A percentile compares a stretch with the other conserved stretches of the same genome.
phyloP scores from a whole-genome alignment of 2,329 filamentous ascomycete genomes.

The Thelonectria blattea region DNA sequence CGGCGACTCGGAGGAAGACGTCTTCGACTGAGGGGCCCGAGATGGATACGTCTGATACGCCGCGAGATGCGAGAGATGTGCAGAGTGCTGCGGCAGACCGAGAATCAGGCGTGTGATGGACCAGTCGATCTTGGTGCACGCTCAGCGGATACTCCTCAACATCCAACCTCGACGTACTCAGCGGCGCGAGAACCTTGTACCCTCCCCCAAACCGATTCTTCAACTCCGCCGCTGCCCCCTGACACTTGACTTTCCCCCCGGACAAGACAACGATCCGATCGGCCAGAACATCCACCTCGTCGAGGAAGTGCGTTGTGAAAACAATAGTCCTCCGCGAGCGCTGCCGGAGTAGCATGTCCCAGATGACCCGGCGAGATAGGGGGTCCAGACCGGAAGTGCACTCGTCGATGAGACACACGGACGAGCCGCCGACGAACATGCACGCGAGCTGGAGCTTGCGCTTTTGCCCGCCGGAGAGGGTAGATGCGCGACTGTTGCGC shows the following conservation, averaged over 20 bases:
- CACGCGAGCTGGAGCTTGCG: constrained; percentile 72
- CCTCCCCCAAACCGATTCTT: constrained; percentile 68
- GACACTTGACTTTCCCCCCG: constrained; percentile 65
- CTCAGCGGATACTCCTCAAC: constrained; percentile 46
- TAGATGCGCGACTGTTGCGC: constrained; percentile 57
- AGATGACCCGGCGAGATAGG: constrained; percentile 69
- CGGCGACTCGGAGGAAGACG: constrained; percentile 41
- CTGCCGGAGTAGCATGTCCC: constrained; percentile 71
- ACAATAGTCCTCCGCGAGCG: constrained; percentile 67
- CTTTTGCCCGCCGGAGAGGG: constrained; percentile 72
- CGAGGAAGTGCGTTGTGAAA: constrained; percentile 73
- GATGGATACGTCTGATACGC: constrained; percentile 45
- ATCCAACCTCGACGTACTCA: constrained; percentile 30
- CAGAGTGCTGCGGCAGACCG: constrained; percentile 34
- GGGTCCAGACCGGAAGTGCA: constrained; percentile 73
- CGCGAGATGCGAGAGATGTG: constrained; percentile 56
- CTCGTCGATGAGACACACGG: constrained; percentile 73
- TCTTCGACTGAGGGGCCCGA: constrained; percentile 43
- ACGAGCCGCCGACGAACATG: constrained; percentile 72
- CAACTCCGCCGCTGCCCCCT: constrained; percentile 68
- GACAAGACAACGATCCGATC: constrained; percentile 72
- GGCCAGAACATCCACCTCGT: constrained; percentile 71
- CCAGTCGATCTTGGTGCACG: constrained; percentile 62
- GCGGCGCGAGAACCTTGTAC: constrained; percentile 60
- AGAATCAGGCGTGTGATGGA: constrained; percentile 57